Evolutionary conservation across 345 rosid species (phyloP), one percentile per base, ranked within the genome.

Genomic region (Viola odorata): DNA sequence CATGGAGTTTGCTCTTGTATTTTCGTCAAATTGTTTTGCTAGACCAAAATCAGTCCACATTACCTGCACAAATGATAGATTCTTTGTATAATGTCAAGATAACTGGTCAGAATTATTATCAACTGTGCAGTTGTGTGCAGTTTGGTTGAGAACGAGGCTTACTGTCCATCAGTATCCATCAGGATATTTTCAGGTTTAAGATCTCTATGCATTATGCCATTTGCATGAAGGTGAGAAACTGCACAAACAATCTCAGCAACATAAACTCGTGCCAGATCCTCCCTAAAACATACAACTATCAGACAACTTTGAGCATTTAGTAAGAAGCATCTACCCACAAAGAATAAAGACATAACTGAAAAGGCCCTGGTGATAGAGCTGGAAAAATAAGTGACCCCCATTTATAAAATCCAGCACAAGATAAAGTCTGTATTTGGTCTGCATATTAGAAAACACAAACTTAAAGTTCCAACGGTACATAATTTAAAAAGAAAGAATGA

Each of bases 161-260:
- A 92, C 96, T 92, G 97, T 67, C 97, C 99, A 60, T 92, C 96
- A 14, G 68, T 79, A 76, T 81, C 96, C 82, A 92, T 58, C 37
- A 92, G 84, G 67, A 92, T 83, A 71, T 92, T 92, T 75, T 92
- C 99, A 3, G 98, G 99, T 71, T 92, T 92, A 15, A 92, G 90
- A 74, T 92, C 99, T 75, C 98, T 84, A 71, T 92, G 98, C 98
- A 92, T 92, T 62, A 92, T 83, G 67, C 96, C 97, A 55, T 92
- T 89, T 78, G 81, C 82, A 77, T 92, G 98, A 61, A 92, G 97
- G 64, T 92, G 98, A 16, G 86, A 72, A 45, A 92, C 94, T 0
- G 97, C 97, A 71, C 91, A 92, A 70, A 86, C 82, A 52, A 87
- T 84, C 69, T 92, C 98, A 51, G 98, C 98, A 70, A 87, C 78